Base-by-base conservation (phyloP, 2,329 filamentous ascomycete genomes). In the Aspergillus terreus region DNA sequence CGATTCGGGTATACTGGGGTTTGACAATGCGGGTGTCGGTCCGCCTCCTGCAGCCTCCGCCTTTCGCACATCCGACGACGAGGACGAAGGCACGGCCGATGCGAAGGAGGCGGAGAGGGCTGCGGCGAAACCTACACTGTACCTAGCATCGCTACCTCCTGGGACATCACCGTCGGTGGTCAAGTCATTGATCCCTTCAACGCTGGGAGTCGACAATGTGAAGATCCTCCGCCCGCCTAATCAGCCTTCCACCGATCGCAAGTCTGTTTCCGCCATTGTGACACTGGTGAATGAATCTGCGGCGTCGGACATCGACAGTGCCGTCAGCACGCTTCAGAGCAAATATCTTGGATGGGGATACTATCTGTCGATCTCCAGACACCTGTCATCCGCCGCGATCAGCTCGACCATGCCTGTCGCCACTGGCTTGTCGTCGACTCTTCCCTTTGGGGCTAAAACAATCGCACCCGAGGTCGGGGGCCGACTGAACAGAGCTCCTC, bases 271-370 rank as follows among this genome's bases (percentile, higher is more conserved):
- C 14, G 90, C 90, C 4, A 90, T 96, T 60, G 87, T 94, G 43
- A 91, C 87, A 0, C 73, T 96, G 27, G 84, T 87, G 1, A 84
- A 87, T 52, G 89, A 94, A 58, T 94, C 90, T 0, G 83, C 90
- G 0, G 87, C 87, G 0, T 87, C 85, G 21, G 89, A 95, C 51
- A 92, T 96, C 49, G 91, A 96, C 63, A 79, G 83, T 4, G 82
- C 86, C 0, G 88, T 95, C 47, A 92, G 85, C 64, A 74, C 82
- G 3, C 74, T 96, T 30, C 89, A 95, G 65, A 91, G 94, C 58
- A 84, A 81, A 58, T 96, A 96, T 66, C 76, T 96, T 14, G 92
- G 92, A 14, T 90, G 84, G 66, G 92, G 92, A 4, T 90, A 87
- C 73, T 87, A 92, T 68, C 77, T 96, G 2, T 86, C 83, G 6